These are phyloP conservation scores for Cinchona pubescens DNA, from an alignment of 257 asterid genomes.

Conservation along the genomic window DNA sequence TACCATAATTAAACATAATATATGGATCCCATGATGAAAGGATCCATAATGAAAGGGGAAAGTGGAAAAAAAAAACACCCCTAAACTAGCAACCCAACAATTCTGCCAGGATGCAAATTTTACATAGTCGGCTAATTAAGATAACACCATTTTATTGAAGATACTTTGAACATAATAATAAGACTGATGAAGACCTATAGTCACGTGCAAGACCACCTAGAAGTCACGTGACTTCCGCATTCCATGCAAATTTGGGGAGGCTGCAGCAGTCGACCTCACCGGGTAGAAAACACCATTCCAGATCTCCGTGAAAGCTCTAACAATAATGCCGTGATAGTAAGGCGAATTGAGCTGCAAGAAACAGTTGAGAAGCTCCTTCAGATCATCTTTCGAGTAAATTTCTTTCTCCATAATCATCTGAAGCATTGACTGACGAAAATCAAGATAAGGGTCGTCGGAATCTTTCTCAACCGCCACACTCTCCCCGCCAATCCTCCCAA, in stretches of 20 bases:
- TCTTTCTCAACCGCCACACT: constrained; percentile 89
- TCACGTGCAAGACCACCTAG: constrained; percentile 39
- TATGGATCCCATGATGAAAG: neutral
- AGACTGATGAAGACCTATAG: neutral
- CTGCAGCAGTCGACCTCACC: constrained; percentile 19
- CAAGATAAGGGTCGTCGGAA: constrained; percentile 79
- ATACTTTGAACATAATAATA: neutral
- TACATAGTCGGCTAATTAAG: neutral
- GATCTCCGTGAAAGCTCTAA: constrained; percentile 79
- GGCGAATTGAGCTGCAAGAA: constrained; percentile 86
- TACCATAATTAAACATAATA: neutral
- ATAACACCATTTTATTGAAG: neutral
- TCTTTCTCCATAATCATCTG: constrained; percentile 85
- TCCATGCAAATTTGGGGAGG: constrained; percentile 34
- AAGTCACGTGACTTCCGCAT: constrained; percentile 39
- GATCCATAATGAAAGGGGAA: no score
- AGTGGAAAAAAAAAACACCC: neutral
- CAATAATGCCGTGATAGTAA: constrained; percentile 67
- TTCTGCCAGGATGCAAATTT: constrained; percentile 3
- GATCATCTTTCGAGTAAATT: constrained; percentile 67
- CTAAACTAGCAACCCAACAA: neutral
- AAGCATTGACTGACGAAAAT: constrained; percentile 86
- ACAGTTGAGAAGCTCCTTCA: constrained; percentile 69
- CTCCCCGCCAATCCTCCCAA: constrained; percentile 58
- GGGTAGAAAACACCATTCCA: constrained; percentile 78